Conservation (phyloP, 257 asterid genomes). For the Plectranthus barbatus region DNA sequence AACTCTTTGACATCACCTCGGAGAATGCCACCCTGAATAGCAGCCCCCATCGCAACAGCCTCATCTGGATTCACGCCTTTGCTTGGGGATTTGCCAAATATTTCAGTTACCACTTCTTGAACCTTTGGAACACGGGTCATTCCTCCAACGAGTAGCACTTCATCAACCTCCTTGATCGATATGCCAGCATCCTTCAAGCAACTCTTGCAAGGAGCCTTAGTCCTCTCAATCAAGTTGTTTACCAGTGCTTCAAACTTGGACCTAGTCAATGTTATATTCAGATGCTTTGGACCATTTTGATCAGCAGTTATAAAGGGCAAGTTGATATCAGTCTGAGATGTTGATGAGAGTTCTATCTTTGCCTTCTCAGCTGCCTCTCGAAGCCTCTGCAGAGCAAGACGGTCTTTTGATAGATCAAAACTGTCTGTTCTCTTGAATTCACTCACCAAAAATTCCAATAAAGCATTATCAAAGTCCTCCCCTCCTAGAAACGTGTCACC, state of each 20-base stretch:
- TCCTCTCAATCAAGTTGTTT: constrained; percentile 54
- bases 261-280: constrained; percentile 54
- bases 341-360: constrained; percentile 66
- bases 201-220: constrained; percentile 58
- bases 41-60: constrained; percentile 85
- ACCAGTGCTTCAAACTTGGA: constrained; percentile 71
- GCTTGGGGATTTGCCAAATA: constrained; percentile 69
- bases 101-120: constrained; percentile 61
- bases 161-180: constrained; percentile 55
- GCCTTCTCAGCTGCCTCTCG: constrained; percentile 86
- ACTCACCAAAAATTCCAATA: constrained; percentile 52
- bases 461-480: constrained; percentile 66
- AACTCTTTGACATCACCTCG: constrained; percentile 70
- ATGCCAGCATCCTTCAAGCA: constrained; percentile 73
- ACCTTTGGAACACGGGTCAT: constrained; percentile 77
- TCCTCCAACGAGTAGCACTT: constrained; percentile 75
- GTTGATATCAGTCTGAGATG: constrained; percentile 64
- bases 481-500: constrained; percentile 85
- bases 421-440: constrained; percentile 56
- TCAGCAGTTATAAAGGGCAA: constrained; percentile 70
- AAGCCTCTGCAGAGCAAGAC: constrained; percentile 68
- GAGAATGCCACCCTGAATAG: constrained; percentile 67
- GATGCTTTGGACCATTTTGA: constrained; percentile 62
- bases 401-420: constrained; percentile 60
- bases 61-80: constrained; percentile 80